Evolutionary conservation across 225 moss, liverwort and hornwort genomes (phyloP), one percentile per base, ranked within the genome.

Genomic region (Sphagnum tenellum): DNA sequence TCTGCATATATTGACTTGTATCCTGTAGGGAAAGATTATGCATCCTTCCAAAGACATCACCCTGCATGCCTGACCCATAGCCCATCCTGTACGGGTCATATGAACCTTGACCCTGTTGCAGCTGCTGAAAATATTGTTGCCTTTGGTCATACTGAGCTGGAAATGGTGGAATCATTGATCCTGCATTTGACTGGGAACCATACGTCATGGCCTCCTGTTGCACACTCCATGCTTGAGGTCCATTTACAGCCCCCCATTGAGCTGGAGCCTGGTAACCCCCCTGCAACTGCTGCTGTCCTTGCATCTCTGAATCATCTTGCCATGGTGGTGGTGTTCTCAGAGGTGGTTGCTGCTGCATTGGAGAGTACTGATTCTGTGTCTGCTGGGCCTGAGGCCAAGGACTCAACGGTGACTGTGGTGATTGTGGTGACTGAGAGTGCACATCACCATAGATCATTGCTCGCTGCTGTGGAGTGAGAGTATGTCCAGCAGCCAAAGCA

Each of bases 41-140:
- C 6, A 57, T 57, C 66, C 72, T 68, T 29, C 85, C 88, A 55
- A 90, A 63, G 79, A 82, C 70, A 64, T 87, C 67, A 73, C 87
- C 49, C 47, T 84, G 78, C 77, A 75, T 62, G 47, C 79, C 7
- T 29, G 73, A 62, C 49, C 71, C 76, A 69, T 81, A 77, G 45
- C 70, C 72, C 60, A 66, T 60, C 47, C 72, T 66, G 29, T 70
- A 56, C 56, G 72, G 13, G 3, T 81, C 78, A 56, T 62, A 61
- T 48, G 68, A 54, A 29, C 49, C 73, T 66, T 60, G 72, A 12
- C 67, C 70, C 65, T 65, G 64, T 44, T 67, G 70, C 29, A 71
- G 75, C 77, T 80, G 81, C 66, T 78, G 81, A 11, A 84, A 80
- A 67, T 66, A 85, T 54, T 81, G 84, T 67, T 85, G 85, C 47